Base-by-base conservation (phyloP, 78 protist species). In the Chrysochromulina tobinii region DNA sequence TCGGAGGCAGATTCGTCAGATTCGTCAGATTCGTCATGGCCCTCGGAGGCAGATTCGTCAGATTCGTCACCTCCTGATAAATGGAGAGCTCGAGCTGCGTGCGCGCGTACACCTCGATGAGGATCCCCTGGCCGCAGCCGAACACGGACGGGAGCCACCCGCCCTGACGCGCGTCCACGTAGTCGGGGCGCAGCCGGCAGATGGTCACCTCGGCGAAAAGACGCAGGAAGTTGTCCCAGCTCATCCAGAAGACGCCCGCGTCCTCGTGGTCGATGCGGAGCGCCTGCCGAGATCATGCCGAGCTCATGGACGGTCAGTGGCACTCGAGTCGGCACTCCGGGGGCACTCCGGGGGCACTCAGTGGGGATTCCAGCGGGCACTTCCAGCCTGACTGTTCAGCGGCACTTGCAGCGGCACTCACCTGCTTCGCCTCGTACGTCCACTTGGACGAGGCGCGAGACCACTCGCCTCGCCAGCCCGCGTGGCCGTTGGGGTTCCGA, bases 231-330 rank as follows among this genome's bases (percentile, higher is more conserved):
- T 75, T 58, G 84, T 1, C 9, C 25, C 55, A 75, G 14, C 58
- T n/a, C 84, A 75, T 75, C 84, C 84, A 75, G 57, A 75, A 75
- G 9, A 75, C 84, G 58, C 58, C 84, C 25, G 7, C 54, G 84
- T 75, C 84, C 84, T 75, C 84, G 57, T 7, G 58, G 15, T 75
- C 84, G 59, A 51, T 6, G 23, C 58, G 27, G 27, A 75, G 59
- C 57, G 5, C 27, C 84, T 38, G 38, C 38, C 38, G 38, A 38
- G 38, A 38, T 38, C 38, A 38, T 38, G 38, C 38, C 38, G 38
- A 38, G 38, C 38, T 38, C 38, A 38, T 38, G 38, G 38, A 38
- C 38, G 38, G 38, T 38, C 38, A 38, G 38, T 38, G 38, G 38
- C 38, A 38, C 38, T 38, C 38, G 38, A 38, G 38, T 38, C 38